Evolutionary conservation across 768 basidiomycete species (phyloP).

Genomic region (Lepiota brunneoincarnata): DNA sequence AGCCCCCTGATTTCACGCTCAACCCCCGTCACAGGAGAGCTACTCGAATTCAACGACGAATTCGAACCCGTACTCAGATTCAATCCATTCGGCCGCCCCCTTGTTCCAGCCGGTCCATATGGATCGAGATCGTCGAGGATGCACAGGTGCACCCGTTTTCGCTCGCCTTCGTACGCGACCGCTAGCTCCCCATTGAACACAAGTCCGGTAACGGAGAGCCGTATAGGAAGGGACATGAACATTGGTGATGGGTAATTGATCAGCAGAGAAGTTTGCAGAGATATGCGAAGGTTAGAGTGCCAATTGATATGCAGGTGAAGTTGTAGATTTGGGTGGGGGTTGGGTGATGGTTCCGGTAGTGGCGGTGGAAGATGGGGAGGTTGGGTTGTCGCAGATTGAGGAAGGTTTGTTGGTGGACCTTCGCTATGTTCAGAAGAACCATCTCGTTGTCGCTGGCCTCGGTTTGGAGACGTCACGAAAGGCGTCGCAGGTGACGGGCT

Average conservation of each 20-base stretch:
- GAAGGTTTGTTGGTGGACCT: conserved; percentile 18
- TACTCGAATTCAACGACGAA: conserved; percentile 2
- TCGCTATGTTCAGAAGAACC: conserved; percentile 6
- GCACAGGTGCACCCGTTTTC: conserved; percentile 80
- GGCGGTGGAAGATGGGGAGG: conserved; percentile 15
- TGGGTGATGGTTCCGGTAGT: conserved; percentile 28
- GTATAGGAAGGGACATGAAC: conserved; percentile 97
- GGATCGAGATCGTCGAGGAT: conserved; percentile 87
- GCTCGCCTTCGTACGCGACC: conserved; percentile 87
- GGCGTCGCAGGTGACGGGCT: conserved; percentile 34
- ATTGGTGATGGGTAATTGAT: conserved; percentile 96
- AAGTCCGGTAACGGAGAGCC: conserved; percentile 87
- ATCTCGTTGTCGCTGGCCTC: conserved; percentile 6
- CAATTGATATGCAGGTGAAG: conserved; percentile 84
- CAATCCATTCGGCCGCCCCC: conserved; percentile 42
- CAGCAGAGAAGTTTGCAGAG: conserved; percentile 86
- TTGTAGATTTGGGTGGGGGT: conserved; percentile 72
- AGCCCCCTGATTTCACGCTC: background rate
- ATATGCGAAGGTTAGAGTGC: conserved; percentile 85
- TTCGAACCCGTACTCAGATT: background rate
- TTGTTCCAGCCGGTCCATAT: conserved; percentile 66
- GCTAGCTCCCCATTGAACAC: conserved; percentile 85
- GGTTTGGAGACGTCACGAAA: conserved; percentile 21
- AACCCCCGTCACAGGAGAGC: conserved; percentile 29
- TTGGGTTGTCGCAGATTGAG: conserved; percentile 18